Conservation (phyloP, 176 grass and related monocot species). For the Melocanna baccifera region DNA sequence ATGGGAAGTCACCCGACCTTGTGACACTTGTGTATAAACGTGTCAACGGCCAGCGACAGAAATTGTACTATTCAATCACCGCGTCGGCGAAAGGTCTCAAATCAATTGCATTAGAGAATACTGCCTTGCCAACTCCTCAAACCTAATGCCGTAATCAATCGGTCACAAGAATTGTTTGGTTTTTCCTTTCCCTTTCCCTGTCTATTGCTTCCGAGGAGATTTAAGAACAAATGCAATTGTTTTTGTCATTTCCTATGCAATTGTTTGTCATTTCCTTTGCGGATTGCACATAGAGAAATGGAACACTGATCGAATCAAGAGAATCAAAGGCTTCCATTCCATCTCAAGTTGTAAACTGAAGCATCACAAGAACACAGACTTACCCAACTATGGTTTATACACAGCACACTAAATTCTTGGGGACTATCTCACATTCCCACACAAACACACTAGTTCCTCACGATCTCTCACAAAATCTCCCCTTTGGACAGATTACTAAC, state of each 20-base stretch:
- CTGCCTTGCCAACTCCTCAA: background rate
- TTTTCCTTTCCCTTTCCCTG: background rate
- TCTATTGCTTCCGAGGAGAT: background rate
- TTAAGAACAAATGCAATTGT: background rate
- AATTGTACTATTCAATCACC: background rate
- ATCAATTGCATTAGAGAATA: background rate
- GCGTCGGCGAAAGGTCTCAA: conserved; percentile 22
- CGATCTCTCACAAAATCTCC: conserved; percentile 14
- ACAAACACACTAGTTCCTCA: background rate
- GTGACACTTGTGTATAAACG: conserved; percentile 6
- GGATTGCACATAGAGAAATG: background rate
- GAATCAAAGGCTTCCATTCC: background rate
- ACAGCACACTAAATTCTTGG: background rate
- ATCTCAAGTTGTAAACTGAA: background rate
- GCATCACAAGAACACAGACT: background rate
- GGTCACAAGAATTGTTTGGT: background rate
- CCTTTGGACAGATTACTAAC: conserved; percentile 20
- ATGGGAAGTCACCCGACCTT: background rate
- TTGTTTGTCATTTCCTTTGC: background rate
- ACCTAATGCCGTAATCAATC: background rate
- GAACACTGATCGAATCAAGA: background rate
- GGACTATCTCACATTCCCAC: background rate
- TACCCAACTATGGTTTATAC: background rate
- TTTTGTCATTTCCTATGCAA: background rate
- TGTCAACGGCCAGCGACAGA: background rate